Evolutionary conservation across 2,329 filamentous ascomycete genomes (phyloP).

Genomic region (Aspergillus cejpii): DNA sequence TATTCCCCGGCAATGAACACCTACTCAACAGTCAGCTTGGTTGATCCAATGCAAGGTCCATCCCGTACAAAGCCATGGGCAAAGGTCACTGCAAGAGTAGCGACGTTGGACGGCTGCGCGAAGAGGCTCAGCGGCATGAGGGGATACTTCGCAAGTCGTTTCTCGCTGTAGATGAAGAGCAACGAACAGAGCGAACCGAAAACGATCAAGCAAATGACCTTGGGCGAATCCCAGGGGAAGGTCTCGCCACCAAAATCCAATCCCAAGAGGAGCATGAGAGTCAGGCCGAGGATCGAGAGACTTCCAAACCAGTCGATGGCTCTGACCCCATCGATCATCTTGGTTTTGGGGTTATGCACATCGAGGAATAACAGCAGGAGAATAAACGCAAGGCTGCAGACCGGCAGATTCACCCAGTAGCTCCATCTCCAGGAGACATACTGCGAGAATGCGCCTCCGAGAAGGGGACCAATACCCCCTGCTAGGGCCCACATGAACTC

Average conservation of each 20-base stretch:
- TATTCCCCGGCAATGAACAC: conserved; percentile 62
- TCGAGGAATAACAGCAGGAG: conserved; percentile 50
- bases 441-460: conserved; percentile 47
- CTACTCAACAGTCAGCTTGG: conserved; percentile 31
- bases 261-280: conserved; percentile 48
- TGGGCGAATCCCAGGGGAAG: conserved; percentile 50
- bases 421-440: conserved; percentile 47
- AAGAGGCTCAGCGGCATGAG: conserved; percentile 64
- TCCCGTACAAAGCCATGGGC: conserved; percentile 41
- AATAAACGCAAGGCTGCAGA: conserved; percentile 45
- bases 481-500: conserved; percentile 52
- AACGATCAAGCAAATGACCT: conserved; percentile 51
- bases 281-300: conserved; percentile 46
- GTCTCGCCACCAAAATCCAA: conserved; percentile 50
- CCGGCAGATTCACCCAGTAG: conserved; percentile 52
- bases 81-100: conserved; percentile 48
- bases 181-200: conserved; percentile 45
- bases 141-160: conserved; percentile 57
- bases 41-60: not conserved
- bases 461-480: conserved; percentile 47
- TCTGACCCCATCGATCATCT: conserved; percentile 44
- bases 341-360: conserved; percentile 50
- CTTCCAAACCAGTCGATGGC: conserved; percentile 52
- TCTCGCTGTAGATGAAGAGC: conserved; percentile 57
- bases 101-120: conserved; percentile 49